phyloP scores from a whole-genome alignment of 176 grass and related monocot species.

The Dendrocalamus sinicus region DNA sequence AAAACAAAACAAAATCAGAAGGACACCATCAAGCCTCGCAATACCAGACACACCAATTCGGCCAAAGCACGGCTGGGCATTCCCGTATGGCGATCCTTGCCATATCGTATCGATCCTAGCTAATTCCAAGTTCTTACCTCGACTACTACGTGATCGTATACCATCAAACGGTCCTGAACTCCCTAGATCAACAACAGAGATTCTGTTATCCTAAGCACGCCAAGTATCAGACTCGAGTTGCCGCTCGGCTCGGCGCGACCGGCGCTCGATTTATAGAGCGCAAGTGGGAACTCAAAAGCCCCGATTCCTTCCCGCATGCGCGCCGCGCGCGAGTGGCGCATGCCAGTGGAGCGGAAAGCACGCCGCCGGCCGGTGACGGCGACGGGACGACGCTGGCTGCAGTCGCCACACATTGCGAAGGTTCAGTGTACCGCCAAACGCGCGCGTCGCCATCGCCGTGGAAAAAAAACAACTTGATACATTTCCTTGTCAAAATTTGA shows the following conservation, averaged over 20 bases:
- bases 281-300: background rate
- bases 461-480: background rate
- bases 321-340: background rate
- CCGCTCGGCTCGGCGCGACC: background rate
- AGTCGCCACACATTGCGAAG: constrained; percentile 24
- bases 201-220: background rate
- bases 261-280: constrained; percentile 42
- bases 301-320: constrained; percentile 18
- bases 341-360: constrained; percentile 34
- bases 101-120: constrained; percentile 47
- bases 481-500: constrained; percentile 41
- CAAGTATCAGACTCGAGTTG: background rate
- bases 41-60: constrained; percentile 57
- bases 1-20: background rate
- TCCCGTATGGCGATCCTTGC: constrained; percentile 47
- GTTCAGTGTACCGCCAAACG: constrained; percentile 37
- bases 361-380: constrained; percentile 41
- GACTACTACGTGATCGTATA: background rate
- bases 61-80: constrained; percentile 52
- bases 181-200: background rate
- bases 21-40: constrained; percentile 40
- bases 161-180: background rate
- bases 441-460: constrained; percentile 32
- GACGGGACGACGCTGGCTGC: constrained; percentile 23
- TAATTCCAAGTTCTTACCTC: constrained; percentile 30